Evolutionary conservation across 139 green algal genomes (phyloP).

Genomic region (Trebouxia sp.): DNA sequence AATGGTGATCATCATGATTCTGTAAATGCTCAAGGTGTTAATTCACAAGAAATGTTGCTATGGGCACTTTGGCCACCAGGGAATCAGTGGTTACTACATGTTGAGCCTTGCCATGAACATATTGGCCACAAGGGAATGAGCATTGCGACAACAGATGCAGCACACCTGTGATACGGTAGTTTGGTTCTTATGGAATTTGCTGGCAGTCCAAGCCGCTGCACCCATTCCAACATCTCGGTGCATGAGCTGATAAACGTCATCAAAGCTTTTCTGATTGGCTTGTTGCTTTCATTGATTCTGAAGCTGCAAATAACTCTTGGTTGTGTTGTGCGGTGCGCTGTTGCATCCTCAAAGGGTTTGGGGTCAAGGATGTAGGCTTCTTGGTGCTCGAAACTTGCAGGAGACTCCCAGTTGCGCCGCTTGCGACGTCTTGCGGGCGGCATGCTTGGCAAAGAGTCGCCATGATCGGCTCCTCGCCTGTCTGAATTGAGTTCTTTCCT

Average conservation of each 20-base stretch:
- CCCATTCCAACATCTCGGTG: background rate
- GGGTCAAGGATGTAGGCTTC: background rate
- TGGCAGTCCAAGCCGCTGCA: slow-evolving; percentile 34
- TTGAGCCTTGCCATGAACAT: too few species aligned
- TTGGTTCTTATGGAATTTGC: slow-evolving; percentile 26
- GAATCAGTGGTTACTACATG: too few species aligned
- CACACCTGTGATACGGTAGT: slow-evolving; percentile 28
- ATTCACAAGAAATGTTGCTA: too few species aligned
- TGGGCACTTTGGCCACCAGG: too few species aligned
- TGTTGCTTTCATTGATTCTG: slow-evolving; percentile 3
- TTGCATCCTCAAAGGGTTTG: background rate
- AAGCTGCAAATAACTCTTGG: slow-evolving; percentile 18
- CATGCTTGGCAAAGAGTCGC: background rate
- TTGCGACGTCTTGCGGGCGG: background rate
- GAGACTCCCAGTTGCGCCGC: slow-evolving; percentile 1
- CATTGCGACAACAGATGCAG: too few species aligned
- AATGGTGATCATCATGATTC: too few species aligned
- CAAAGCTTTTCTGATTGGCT: slow-evolving; percentile 16
- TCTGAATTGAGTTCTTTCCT: background rate
- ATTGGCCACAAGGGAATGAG: too few species aligned
- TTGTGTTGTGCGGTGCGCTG: background rate
- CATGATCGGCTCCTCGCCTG: background rate
- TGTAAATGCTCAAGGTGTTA: too few species aligned
- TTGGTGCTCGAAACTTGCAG: slow-evolving; percentile 9
- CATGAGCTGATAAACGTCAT: slow-evolving; percentile 29